phyloP scores from a whole-genome alignment of 768 basidiomycete species.

The Leccinum boreale region DNA sequence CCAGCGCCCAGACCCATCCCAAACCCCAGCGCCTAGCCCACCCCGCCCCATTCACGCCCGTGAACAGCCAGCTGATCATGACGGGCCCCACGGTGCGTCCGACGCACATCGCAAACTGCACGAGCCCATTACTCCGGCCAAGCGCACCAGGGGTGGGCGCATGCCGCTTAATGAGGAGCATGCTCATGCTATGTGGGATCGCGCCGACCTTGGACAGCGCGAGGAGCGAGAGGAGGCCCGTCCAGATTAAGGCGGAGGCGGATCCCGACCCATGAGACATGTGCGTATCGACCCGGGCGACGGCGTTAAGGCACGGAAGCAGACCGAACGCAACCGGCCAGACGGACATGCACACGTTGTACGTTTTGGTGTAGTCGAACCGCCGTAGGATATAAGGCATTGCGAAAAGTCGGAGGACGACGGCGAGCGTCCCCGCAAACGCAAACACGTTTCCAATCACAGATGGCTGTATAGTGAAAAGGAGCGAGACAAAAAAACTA shows the following conservation, averaged over 20 bases:
- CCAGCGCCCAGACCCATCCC: constrained; percentile 8
- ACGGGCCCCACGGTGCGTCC: constrained; percentile 53
- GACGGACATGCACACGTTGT: constrained; percentile 48
- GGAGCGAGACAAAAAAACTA: neutral
- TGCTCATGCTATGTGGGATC: neutral
- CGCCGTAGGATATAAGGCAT: constrained; percentile 51
- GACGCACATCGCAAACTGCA: constrained; percentile 53
- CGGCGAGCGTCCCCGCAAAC: constrained; percentile 45
- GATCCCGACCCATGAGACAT: neutral
- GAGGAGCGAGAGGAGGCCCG: neutral
- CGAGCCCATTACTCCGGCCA: constrained; percentile 60
- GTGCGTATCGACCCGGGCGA: constrained; percentile 34
- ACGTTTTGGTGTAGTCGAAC: constrained; percentile 28
- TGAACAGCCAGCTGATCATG: constrained; percentile 20
- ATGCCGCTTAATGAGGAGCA: neutral
- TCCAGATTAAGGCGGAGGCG: neutral
- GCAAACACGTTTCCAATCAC: constrained; percentile 58
- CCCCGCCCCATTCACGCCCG: constrained; percentile 3
- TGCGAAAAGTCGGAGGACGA: constrained; percentile 46
- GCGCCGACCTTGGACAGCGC: neutral
- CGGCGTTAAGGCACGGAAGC: constrained; percentile 49
- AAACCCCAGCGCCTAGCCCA: constrained; percentile 7
- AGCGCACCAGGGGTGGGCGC: constrained; percentile 26
- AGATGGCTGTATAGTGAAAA: constrained; percentile 35
- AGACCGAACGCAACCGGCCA: constrained; percentile 52